Percentiles rank a stretch among this genome's conserved stretches.
These are phyloP conservation scores for Zancudomyces culisetae DNA, from an alignment of 371 early-diverging fungal species.

Conservation along the genomic window DNA sequence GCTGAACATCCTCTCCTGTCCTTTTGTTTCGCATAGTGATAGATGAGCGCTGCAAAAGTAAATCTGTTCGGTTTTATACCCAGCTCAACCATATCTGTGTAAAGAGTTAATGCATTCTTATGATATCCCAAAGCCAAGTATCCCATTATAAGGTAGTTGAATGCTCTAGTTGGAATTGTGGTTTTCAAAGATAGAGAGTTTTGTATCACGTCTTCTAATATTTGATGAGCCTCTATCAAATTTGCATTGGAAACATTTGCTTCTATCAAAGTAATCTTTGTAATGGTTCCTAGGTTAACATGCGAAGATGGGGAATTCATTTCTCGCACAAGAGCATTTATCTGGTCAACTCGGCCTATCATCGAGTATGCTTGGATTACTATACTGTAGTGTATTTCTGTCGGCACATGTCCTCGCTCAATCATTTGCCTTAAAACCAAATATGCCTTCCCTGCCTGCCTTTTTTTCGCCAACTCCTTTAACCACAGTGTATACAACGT, in stretches of 20 bases:
- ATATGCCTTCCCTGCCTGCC: slow-evolving; percentile 17
- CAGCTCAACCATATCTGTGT: slow-evolving; percentile 13
- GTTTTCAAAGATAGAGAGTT: slow-evolving; percentile 9
- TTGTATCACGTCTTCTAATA: slow-evolving; percentile 10
- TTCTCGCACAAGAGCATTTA: slow-evolving; percentile 12
- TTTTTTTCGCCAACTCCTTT: slow-evolving; percentile 15
- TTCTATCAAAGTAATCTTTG: slow-evolving; percentile 17
- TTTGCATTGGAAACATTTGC: slow-evolving; percentile 16
- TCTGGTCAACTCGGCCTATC: slow-evolving; percentile 16
- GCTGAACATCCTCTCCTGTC: slow-evolving; percentile 16
- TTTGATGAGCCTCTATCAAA: slow-evolving; percentile 12
- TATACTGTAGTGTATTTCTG: slow-evolving; percentile 15
- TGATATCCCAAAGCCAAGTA: slow-evolving; percentile 11
- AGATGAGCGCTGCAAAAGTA: slow-evolving; percentile 20
- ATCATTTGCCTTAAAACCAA: slow-evolving; percentile 18
- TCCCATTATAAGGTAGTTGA: slow-evolving; percentile 21
- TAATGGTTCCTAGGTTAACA: slow-evolving; percentile 8
- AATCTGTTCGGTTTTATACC: slow-evolving; percentile 16
- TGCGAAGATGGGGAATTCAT: slow-evolving; percentile 13
- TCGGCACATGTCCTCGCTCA: slow-evolving; percentile 16
- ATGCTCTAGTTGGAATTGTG: slow-evolving; percentile 17
- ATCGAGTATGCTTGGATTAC: slow-evolving; percentile 20
- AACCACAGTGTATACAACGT: slow-evolving; percentile 21
- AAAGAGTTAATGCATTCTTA: slow-evolving; percentile 10
- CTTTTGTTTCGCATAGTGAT: slow-evolving; percentile 14